These are phyloP conservation scores for Coniochaeta sp. DNA, from an alignment of 2,329 filamentous ascomycete species.

Conservation along the genomic window DNA sequence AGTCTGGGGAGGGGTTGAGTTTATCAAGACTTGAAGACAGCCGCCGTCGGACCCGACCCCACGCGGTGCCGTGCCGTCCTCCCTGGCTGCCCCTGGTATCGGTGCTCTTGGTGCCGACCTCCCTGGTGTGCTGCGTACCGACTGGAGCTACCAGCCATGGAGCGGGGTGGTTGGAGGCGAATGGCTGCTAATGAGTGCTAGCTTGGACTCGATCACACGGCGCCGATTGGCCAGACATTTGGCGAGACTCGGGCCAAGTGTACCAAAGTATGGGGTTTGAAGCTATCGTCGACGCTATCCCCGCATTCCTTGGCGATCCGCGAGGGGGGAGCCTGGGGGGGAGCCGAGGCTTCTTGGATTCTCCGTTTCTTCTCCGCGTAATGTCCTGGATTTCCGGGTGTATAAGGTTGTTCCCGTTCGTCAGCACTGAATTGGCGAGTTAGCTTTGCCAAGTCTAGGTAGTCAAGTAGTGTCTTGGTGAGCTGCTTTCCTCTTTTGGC, in stretches of 20 bases:
- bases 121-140: too few species aligned
- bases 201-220: background rate
- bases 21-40: too few species aligned
- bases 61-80: too few species aligned
- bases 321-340: background rate
- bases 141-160: background rate
- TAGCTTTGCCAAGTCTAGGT: too few species aligned
- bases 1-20: too few species aligned
- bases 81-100: too few species aligned
- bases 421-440: too few species aligned
- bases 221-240: background rate
- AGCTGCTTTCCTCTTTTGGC: background rate
- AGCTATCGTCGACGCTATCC: constrained; percentile 1
- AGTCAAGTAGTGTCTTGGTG: too few species aligned
- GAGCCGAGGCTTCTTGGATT: background rate
- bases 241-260: background rate
- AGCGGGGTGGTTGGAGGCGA: background rate
- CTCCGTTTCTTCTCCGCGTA: too few species aligned
- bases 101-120: too few species aligned
- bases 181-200: background rate
- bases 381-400: too few species aligned
- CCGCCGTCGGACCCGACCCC: too few species aligned
- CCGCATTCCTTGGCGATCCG: background rate
- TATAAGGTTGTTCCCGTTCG: background rate
- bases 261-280: background rate